A percentile compares a stretch with the other conserved stretches of the same genome.
Evolutionary conservation across 169 alveolate species (phyloP).

Genomic region (Plasmodium gonderi): DNA sequence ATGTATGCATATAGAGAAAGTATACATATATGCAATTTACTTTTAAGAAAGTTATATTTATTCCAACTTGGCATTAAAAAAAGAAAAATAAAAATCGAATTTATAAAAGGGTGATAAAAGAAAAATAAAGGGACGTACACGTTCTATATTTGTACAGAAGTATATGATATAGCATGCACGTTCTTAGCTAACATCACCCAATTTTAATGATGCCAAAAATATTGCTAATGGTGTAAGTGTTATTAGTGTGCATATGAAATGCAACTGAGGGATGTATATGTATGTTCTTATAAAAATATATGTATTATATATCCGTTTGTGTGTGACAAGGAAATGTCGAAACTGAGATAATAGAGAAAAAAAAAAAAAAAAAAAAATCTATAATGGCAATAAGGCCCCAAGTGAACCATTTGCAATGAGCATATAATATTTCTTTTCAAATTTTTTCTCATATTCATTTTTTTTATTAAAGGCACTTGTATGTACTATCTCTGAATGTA

Average conservation of each 20-base stretch:
- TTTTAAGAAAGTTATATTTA: not conserved
- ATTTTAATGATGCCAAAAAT: not conserved
- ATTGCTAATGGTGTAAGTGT: not conserved
- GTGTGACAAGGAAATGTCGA: not conserved
- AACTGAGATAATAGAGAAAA: not conserved
- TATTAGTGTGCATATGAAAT: not conserved
- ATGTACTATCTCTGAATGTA: not conserved
- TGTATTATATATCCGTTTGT: not conserved
- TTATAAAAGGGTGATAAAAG: not conserved
- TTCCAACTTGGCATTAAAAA: too few species aligned
- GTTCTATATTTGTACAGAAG: not conserved
- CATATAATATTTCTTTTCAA: not conserved
- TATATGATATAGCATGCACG: too few species aligned
- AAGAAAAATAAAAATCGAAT: too few species aligned
- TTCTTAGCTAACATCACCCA: too few species aligned
- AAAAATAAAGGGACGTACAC: not conserved
- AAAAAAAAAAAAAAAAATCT: not conserved
- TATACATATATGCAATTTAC: not conserved
- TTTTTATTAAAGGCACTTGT: not conserved
- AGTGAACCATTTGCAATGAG: not conserved
- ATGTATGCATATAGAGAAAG: not conserved
- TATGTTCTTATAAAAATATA: not conserved
- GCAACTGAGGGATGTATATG: not conserved
- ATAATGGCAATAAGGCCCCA: not conserved
- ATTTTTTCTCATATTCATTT: not conserved